Conservation (phyloP, 2,329 filamentous ascomycete species). For the Aspergillus quadricinctus region DNA sequence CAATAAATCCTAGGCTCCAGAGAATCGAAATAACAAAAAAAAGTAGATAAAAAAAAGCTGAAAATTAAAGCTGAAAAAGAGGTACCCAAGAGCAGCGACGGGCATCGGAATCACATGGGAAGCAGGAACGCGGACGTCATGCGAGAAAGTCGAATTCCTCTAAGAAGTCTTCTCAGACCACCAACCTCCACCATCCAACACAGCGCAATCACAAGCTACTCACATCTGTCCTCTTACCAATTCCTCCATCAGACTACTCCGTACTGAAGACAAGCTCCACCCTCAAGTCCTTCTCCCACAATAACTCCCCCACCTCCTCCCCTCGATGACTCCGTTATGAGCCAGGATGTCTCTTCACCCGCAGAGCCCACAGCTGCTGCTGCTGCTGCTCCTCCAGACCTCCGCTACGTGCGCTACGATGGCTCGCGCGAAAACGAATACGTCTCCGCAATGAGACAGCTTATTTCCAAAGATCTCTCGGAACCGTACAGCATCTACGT, state of each 20-base stretch:
- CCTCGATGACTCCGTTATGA: slow-evolving; percentile 25
- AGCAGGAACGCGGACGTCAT: slow-evolving; percentile 1
- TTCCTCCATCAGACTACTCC: neutral
- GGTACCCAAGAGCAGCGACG: neutral
- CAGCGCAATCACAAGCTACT: neutral
- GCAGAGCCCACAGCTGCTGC: slow-evolving; percentile 7
- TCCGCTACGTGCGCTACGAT: slow-evolving; percentile 59
- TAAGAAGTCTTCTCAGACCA: neutral
- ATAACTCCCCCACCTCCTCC: slow-evolving; percentile 5
- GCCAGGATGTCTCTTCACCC: slow-evolving; percentile 19
- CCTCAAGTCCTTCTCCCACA: slow-evolving; percentile 1
- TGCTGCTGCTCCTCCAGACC: slow-evolving; percentile 37
- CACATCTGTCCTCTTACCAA: neutral
- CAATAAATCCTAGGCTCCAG: neutral
- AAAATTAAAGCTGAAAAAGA: neutral
- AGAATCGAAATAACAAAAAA: neutral
- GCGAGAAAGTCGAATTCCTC: neutral
- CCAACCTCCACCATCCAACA: neutral
- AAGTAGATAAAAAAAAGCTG: neutral
- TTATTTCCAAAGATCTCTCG: slow-evolving; percentile 94
- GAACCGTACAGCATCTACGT: slow-evolving; percentile 99
- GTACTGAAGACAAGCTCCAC: neutral
- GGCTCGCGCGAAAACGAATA: slow-evolving; percentile 58
- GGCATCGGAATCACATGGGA: slow-evolving; percentile 21
- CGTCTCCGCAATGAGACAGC: slow-evolving; percentile 78